Percentiles rank a stretch among this genome's conserved stretches.
These are phyloP conservation scores for Heracleum sosnowskyi DNA, from an alignment of 129 eudicot genomes.

Conservation along the genomic window DNA sequence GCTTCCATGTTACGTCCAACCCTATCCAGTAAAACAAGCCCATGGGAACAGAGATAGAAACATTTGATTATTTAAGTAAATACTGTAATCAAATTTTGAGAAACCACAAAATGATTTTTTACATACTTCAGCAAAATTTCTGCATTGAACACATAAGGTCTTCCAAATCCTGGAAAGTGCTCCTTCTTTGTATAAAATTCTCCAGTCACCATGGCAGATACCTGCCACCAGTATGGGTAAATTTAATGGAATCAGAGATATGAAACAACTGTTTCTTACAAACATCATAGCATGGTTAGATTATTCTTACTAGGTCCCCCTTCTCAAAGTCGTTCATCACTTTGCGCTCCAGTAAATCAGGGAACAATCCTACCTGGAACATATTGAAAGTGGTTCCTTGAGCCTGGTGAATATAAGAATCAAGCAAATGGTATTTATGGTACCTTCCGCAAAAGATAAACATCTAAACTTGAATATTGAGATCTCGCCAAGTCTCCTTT, in stretches of 20 bases:
- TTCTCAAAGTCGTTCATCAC: constrained; percentile 71
- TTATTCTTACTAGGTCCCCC: constrained; percentile 75
- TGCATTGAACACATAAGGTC: constrained; percentile 88
- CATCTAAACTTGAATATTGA: constrained; percentile 50
- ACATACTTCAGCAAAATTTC: constrained; percentile 76
- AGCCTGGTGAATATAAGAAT: constrained; percentile 5
- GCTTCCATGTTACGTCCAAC: constrained; percentile 91
- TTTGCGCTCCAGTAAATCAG: constrained; percentile 86
- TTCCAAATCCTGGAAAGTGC: constrained; percentile 99
- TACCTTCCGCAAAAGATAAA: constrained; percentile 86
- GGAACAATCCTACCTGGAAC: constrained; percentile 86
- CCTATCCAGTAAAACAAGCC: constrained; percentile 27
- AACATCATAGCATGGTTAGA: constrained; percentile 13
- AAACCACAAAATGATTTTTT: constrained; percentile 1
- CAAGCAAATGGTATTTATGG: neutral
- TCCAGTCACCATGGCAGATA: constrained; percentile 98
- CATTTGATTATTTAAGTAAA: neutral
- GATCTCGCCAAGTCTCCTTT: constrained; percentile 88
- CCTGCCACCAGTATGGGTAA: constrained; percentile 46
- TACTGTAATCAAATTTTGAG: constrained; percentile 1
- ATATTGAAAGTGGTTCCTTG: constrained; percentile 11
- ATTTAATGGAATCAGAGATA: constrained; percentile 13
- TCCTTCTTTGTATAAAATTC: constrained; percentile 93
- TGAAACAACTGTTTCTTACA: constrained; percentile 2
- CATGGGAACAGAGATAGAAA: constrained; percentile 1